Conservation (phyloP, 352 stramenopile species). For the Globisporangium barbulae region DNA sequence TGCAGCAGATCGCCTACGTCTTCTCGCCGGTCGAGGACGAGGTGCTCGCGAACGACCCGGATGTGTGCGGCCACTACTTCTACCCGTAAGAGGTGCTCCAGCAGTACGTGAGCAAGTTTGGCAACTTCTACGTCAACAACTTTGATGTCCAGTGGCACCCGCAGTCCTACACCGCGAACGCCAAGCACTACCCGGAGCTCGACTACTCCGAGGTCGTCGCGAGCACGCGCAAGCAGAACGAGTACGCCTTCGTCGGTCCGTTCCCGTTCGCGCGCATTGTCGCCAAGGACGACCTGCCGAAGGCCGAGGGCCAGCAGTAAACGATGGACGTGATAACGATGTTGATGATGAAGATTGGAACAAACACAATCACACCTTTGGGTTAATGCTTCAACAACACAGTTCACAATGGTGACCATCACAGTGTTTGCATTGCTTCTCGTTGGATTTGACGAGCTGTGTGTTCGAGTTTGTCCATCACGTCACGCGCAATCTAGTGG, state of each 20-base stretch:
- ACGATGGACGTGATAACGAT: background rate
- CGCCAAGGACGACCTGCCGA: constrained; percentile 25
- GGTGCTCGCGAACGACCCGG: constrained; percentile 50
- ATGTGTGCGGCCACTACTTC: constrained; percentile 74
- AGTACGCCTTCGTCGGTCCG: constrained; percentile 60
- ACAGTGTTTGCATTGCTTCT: background rate
- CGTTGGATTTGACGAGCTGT: too few relatives aligned
- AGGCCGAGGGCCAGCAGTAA: constrained; percentile 3
- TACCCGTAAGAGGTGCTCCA: constrained; percentile 68
- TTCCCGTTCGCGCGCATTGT: constrained; percentile 69
- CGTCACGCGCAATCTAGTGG: too few relatives aligned
- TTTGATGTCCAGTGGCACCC: constrained; percentile 64
- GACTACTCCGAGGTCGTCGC: constrained; percentile 60
- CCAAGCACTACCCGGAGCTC: constrained; percentile 36
- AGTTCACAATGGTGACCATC: background rate
- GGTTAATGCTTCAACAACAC: background rate
- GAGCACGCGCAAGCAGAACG: constrained; percentile 63
- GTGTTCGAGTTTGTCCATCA: too few relatives aligned
- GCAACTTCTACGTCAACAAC: constrained; percentile 71
- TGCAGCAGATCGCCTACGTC: constrained; percentile 56
- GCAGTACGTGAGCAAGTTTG: constrained; percentile 51
- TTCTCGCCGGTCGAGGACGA: constrained; percentile 51
- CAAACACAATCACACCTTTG: background rate
- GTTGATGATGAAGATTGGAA: background rate
- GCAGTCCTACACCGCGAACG: constrained; percentile 66